Conservation (phyloP, 345 rosid species). For the Arabis hirsuta region DNA sequence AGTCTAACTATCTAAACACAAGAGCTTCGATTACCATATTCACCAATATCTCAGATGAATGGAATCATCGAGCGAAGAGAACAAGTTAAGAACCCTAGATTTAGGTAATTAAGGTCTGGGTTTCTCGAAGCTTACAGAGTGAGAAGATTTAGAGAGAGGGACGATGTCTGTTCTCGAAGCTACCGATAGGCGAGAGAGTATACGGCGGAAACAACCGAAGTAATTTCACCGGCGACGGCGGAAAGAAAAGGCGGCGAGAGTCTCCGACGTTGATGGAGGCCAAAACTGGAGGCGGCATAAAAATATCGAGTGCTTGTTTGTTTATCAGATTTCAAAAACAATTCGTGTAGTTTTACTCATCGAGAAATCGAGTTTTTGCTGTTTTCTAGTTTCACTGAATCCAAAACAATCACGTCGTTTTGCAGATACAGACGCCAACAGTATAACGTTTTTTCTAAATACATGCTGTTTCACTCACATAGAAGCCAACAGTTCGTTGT, state of each 20-base stretch:
- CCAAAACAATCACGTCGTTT: conserved; percentile 2
- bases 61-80: conserved; percentile 6
- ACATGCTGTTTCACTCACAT: neutral
- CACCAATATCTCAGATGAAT: neutral
- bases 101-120: conserved; percentile 16
- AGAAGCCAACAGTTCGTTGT: conserved; percentile 25
- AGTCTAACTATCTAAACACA: conserved; percentile 1
- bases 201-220: neutral
- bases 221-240: neutral
- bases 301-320: conserved; percentile 6
- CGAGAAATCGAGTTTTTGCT: neutral
- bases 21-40: neutral
- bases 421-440: neutral
- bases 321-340: conserved; percentile 28
- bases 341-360: conserved; percentile 16
- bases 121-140: conserved; percentile 29
- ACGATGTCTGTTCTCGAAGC: neutral
- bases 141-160: conserved; percentile 11
- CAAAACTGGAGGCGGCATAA: conserved; percentile 15
- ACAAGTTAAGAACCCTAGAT: conserved; percentile 39
- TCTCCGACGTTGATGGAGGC: conserved; percentile 38
- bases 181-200: neutral
- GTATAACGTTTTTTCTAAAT: neutral
- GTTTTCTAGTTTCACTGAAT: neutral
- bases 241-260: conserved; percentile 20